Conservation (phyloP, 169 alveolate genomes). For the Theileria equi region DNA sequence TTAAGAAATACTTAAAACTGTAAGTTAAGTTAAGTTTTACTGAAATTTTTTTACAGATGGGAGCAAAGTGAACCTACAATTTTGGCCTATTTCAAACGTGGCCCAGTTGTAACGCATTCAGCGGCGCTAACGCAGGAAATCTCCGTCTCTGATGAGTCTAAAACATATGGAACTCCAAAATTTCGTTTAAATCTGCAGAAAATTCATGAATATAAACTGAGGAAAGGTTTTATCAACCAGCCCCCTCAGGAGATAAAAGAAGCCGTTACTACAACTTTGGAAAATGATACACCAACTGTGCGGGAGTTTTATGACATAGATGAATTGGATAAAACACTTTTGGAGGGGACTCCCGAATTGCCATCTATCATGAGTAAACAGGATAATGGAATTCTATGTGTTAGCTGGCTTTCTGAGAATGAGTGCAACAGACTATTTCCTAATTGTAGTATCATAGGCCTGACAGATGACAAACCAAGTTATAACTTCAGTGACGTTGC, state of each 20-base stretch:
- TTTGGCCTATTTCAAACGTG: too few relatives aligned
- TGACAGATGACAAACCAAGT: slow-evolving; percentile 16
- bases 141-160: too few relatives aligned
- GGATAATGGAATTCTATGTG: slow-evolving; percentile 49
- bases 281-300: not conserved
- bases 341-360: slow-evolving; percentile 4
- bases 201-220: slow-evolving; percentile 45
- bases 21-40: not conserved
- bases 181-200: slow-evolving; percentile 45
- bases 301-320: slow-evolving; percentile 10
- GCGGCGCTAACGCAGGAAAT: too few relatives aligned
- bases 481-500: slow-evolving; percentile 54
- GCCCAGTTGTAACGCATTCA: too few relatives aligned
- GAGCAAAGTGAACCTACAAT: too few relatives aligned
- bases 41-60: not conserved
- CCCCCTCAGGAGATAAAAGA: slow-evolving; percentile 5
- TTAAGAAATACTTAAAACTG: slow-evolving; percentile 41
- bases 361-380: slow-evolving; percentile 44
- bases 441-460: slow-evolving; percentile 55
- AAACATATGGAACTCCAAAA: too few relatives aligned
- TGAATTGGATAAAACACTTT: not conserved
- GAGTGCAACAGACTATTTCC: slow-evolving; percentile 62
- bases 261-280: not conserved
- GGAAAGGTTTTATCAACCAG: slow-evolving; percentile 17
- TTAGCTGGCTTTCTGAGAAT: slow-evolving; percentile 41